These are phyloP conservation scores for Peribolospora baueri DNA, from an alignment of 768 basidiomycete genomes.

Conservation along the genomic window DNA sequence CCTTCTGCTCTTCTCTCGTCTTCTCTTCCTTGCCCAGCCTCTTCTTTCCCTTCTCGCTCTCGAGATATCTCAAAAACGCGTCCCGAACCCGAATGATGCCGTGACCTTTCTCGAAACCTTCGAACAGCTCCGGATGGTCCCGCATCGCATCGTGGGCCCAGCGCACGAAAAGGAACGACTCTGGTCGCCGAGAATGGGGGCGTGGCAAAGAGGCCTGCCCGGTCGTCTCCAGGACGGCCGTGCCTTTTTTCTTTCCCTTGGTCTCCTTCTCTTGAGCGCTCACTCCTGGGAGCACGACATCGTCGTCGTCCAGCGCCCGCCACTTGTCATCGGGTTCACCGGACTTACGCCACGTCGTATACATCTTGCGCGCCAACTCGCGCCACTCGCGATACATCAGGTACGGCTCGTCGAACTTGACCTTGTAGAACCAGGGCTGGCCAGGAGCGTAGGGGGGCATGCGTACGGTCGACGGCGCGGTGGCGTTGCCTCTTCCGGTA, in stretches of 20 bases:
- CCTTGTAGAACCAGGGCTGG: slow-evolving; percentile 83
- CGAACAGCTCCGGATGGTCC: slow-evolving; percentile 33
- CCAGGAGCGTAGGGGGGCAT: slow-evolving; percentile 1
- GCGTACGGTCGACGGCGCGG: background rate
- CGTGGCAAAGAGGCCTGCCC: too few species aligned
- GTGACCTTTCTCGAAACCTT: slow-evolving; percentile 36
- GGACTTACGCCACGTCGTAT: background rate
- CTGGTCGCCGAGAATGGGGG: too few species aligned
- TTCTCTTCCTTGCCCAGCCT: slow-evolving; percentile 6
- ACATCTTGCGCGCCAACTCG: slow-evolving; percentile 49
- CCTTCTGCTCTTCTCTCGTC: slow-evolving; percentile 3
- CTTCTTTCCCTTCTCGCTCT: slow-evolving; percentile 13
- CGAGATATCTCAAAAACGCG: slow-evolving; percentile 42
- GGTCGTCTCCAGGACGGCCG: too few species aligned
- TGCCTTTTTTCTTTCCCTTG: too few species aligned
- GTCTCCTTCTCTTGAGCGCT: too few species aligned
- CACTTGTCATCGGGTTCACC: too few species aligned
- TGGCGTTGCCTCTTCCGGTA: background rate
- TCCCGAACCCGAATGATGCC: slow-evolving; percentile 65
- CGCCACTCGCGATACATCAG: slow-evolving; percentile 97
- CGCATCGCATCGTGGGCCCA: slow-evolving; percentile 29
- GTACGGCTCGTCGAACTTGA: slow-evolving; percentile 97
- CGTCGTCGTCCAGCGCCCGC: too few species aligned
- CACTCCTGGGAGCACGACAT: too few species aligned
- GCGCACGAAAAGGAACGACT: background rate